Evolutionary conservation across 371 early-diverging fungal species (phyloP).

Genomic region (Gilbertella persicaria): DNA sequence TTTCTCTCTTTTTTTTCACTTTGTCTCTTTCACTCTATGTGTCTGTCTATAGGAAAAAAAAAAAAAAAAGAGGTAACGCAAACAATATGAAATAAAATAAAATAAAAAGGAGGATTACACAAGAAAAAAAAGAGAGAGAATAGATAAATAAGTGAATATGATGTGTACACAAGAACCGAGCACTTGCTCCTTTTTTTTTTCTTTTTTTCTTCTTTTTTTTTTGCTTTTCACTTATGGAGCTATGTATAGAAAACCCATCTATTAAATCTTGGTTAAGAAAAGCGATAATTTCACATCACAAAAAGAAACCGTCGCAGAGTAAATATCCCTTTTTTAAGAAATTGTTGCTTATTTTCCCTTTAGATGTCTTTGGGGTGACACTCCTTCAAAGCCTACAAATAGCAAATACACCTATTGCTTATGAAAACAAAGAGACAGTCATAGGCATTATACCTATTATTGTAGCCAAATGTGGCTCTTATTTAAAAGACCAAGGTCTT

Average conservation of each 20-base stretch:
- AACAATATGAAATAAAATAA: background rate
- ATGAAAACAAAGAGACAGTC: slow-evolving; percentile 18
- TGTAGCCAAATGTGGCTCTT: slow-evolving; percentile 51
- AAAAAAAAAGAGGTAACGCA: background rate
- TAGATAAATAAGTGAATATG: too few species aligned
- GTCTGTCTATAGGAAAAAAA: background rate
- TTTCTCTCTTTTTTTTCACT: background rate
- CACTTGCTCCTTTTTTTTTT: slow-evolving; percentile 2
- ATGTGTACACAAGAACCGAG: too few species aligned
- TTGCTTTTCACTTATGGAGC: background rate
- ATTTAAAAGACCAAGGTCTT: slow-evolving; percentile 48
- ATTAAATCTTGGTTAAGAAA: slow-evolving; percentile 11
- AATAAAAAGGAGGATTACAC: slow-evolving; percentile 12
- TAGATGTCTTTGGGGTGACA: slow-evolving; percentile 27
- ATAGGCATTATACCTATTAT: slow-evolving; percentile 48
- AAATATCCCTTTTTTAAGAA: too few species aligned
- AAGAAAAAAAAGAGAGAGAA: background rate
- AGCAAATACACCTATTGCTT: slow-evolving; percentile 24
- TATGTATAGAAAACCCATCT: slow-evolving; percentile 1
- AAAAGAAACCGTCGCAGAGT: too few species aligned
- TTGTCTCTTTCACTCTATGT: too few species aligned
- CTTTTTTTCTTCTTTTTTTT: background rate
- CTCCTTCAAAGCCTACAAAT: slow-evolving; percentile 22
- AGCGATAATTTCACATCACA: background rate
- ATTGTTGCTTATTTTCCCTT: too few species aligned